phyloP scores from a whole-genome alignment of 306 rosid genomes.

The Lathyrus aphaca region DNA sequence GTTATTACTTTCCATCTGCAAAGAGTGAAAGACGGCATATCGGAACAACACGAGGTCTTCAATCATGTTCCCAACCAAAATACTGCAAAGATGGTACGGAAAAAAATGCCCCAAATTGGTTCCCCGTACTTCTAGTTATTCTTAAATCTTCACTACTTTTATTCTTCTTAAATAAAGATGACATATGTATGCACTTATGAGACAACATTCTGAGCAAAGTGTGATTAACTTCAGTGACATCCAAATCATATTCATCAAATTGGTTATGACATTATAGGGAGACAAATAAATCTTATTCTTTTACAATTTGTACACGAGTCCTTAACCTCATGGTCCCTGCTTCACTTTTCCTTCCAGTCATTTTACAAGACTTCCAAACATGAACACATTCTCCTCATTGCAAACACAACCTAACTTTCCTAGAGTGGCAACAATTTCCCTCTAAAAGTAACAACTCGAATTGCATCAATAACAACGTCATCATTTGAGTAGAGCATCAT shows the following conservation, averaged over 20 bases:
- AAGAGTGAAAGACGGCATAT: conserved; percentile 6
- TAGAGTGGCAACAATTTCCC: neutral
- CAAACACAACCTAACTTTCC: conserved; percentile 10
- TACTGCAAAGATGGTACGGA: neutral
- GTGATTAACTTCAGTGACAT: neutral
- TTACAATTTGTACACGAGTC: neutral
- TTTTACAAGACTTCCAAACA: conserved; percentile 9
- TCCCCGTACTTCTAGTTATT: neutral
- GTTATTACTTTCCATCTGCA: conserved; percentile 1
- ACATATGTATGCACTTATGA: neutral
- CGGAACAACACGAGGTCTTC: neutral
- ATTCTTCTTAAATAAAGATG: neutral
- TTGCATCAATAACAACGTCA: conserved; percentile 7
- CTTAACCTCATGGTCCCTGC: conserved; percentile 19
- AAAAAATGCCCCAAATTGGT: neutral
- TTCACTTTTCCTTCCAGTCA: neutral
- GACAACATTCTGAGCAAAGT: neutral
- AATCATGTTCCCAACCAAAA: neutral
- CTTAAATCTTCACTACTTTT: neutral
- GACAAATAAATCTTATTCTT: conserved; percentile 12
- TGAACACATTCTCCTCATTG: neutral
- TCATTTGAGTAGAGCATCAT: neutral
- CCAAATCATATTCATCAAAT: neutral
- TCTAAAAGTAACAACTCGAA: neutral
- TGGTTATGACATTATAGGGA: neutral